Base-by-base conservation (phyloP, 1,284 basidiomycete genomes). In the Irpex rosettiformis region DNA sequence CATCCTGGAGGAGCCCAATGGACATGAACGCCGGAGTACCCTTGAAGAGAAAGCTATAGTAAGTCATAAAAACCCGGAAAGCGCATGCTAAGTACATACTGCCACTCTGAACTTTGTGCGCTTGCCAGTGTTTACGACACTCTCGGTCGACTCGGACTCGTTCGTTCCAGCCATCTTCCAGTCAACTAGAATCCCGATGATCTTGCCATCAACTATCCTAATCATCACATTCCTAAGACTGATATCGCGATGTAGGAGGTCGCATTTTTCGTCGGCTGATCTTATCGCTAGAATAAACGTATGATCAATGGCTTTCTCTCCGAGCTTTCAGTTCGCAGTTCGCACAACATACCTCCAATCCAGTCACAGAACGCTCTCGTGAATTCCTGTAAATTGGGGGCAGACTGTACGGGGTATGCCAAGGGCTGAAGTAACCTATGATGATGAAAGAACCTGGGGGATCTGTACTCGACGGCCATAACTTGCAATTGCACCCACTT, bases 1-100 rank as follows among this genome's bases (percentile, higher is more conserved):
- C 47, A 22, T 57, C 28, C 18, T 30, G 13, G 16, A 57, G 48
- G 4, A 57, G n/a, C 13, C 13, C 27, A 28, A 52, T 33, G 11
- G 55, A 57, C 55, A 57, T 57, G 47, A 51, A 57, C 5, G n/a
- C 16, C 55, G 47, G 52, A 16, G 45, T 57, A 5, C 55, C 55
- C 55, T 28, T 37, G 43, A 13, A 47, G 10, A 47, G 10, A 47
- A n/a, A 40, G 13, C 11, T 40, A 11, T 40, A 40, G 33, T 40
- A 40, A n/a, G 33, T 40, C 33, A 40, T 40, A 4, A n/a, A 40
- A 40, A 13, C n/a, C n/a, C n/a, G n/a, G n/a, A n/a, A n/a, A n/a
- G n/a, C 33, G 33, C 33, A 37, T 37, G 33, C 33, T 7, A 37
- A 37, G 6, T 16, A 37, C 33, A 37, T 7, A 37, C 33, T 6